Conservation (phyloP, 2,329 filamentous ascomycete species). For the Aphanoascus verrucosus region DNA sequence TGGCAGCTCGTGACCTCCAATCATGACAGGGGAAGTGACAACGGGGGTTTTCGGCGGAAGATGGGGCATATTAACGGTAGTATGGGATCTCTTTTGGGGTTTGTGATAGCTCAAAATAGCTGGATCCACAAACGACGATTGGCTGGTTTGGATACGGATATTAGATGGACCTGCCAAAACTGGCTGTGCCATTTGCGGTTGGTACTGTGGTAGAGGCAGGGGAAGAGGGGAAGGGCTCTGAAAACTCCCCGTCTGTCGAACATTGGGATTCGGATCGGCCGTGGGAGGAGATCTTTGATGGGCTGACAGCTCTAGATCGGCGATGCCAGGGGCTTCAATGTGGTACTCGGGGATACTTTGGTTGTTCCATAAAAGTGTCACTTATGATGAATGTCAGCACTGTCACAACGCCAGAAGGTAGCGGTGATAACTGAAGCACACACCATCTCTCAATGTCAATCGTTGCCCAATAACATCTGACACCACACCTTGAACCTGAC, state of each 20-base stretch:
- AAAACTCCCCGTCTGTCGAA: slow-evolving; percentile 8
- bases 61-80: slow-evolving; percentile 2
- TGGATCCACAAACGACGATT: slow-evolving; percentile 60
- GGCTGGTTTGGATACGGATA: slow-evolving; percentile 15
- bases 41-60: slow-evolving; percentile 13
- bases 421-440: slow-evolving; percentile 18
- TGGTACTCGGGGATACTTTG: slow-evolving; percentile 44
- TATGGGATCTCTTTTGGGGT: slow-evolving; percentile 24
- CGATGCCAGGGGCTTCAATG: slow-evolving; percentile 48
- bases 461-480: slow-evolving; percentile 58
- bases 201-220: slow-evolving; percentile 5
- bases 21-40: slow-evolving; percentile 23
- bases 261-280: background rate
- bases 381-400: slow-evolving; percentile 23
- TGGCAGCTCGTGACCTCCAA: slow-evolving; percentile 21
- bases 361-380: slow-evolving; percentile 41
- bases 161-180: slow-evolving; percentile 13
- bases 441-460: slow-evolving; percentile 63
- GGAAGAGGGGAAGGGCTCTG: slow-evolving; percentile 16
- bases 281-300: slow-evolving; percentile 15
- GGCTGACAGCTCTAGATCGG: slow-evolving; percentile 46
- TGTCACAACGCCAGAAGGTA: slow-evolving; percentile 28
- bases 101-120: slow-evolving; percentile 61
- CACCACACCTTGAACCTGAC: slow-evolving; percentile 59
- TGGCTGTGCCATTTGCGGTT: slow-evolving; percentile 10